Percentiles rank a stretch among this genome's conserved stretches.
Evolutionary conservation across 1,139 yeast species (phyloP).

Genomic region (Tardiomyces blankii): DNA sequence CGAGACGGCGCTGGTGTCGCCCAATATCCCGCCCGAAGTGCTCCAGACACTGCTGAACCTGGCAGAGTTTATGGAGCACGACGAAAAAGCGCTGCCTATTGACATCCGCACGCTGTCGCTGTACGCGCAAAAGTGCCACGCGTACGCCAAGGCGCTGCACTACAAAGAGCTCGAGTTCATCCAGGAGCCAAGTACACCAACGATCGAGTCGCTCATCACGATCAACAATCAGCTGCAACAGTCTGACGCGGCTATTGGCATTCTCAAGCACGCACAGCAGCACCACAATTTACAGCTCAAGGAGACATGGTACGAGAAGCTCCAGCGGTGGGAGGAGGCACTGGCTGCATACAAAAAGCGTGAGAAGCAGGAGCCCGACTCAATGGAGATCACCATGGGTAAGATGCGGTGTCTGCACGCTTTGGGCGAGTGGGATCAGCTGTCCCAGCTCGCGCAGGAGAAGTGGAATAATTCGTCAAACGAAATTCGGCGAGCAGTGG

Average conservation of each 20-base stretch:
- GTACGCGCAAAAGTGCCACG: constrained; percentile 92
- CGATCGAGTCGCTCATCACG: constrained; percentile 83
- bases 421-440: constrained; percentile 93
- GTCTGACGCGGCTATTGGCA: constrained; percentile 96
- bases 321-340: constrained; percentile 98
- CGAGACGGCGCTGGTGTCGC: constrained; percentile 78
- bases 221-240: constrained; percentile 93
- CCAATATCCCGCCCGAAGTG: constrained; percentile 92
- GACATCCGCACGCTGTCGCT: constrained; percentile 82
- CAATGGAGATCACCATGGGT: constrained; percentile 82
- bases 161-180: constrained; percentile 92
- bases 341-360: constrained; percentile 70
- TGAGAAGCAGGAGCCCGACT: constrained; percentile 34
- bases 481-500: constrained; percentile 75
- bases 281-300: constrained; percentile 87
- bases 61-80: constrained; percentile 97
- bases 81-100: constrained; percentile 86
- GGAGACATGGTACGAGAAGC: constrained; percentile 95
- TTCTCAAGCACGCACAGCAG: constrained; percentile 87
- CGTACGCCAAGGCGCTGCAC: constrained; percentile 94
- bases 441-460: constrained; percentile 74
- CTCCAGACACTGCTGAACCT: constrained; percentile 79
- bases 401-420: constrained; percentile 97
- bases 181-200: constrained; percentile 85
- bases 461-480: constrained; percentile 71